Conservation (phyloP, 192 early-diverging fungal genomes). For the Geosiphon pyriformis region DNA sequence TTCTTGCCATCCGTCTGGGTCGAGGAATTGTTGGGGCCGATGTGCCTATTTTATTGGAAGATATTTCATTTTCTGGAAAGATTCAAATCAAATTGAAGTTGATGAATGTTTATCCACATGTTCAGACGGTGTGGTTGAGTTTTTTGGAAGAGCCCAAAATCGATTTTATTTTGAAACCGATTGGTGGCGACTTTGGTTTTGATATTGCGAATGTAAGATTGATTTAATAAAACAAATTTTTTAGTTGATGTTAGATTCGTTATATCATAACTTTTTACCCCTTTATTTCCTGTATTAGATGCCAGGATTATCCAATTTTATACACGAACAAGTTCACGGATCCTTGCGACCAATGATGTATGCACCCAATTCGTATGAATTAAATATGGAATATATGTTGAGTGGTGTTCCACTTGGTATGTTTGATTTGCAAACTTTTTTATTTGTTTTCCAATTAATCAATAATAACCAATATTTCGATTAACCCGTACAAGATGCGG, state of each 20-base stretch:
- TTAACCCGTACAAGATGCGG: slow-evolving; percentile 45
- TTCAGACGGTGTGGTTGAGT: slow-evolving; percentile 75
- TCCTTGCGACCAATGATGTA: slow-evolving; percentile 79
- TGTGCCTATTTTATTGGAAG: slow-evolving; percentile 79
- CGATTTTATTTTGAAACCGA: slow-evolving; percentile 86
- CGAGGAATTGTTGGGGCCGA: slow-evolving; percentile 81
- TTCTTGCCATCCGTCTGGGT: slow-evolving; percentile 78
- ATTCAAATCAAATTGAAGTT: slow-evolving; percentile 80
- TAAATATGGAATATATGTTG: slow-evolving; percentile 77
- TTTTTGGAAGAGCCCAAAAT: slow-evolving; percentile 83
- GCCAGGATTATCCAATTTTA: slow-evolving; percentile 76
- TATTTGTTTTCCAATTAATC: neutral
- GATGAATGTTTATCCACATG: slow-evolving; percentile 79
- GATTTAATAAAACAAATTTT: slow-evolving; percentile 1
- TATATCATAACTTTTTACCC: neutral
- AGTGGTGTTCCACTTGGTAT: slow-evolving; percentile 56
- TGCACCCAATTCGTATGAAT: slow-evolving; percentile 69
- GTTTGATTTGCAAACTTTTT: slow-evolving; percentile 20
- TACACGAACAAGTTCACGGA: slow-evolving; percentile 65
- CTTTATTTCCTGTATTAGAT: slow-evolving; percentile 42
- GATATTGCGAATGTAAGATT: slow-evolving; percentile 75
- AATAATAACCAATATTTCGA: neutral
- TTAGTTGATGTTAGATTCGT: too few species aligned
- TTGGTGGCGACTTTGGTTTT: slow-evolving; percentile 80
- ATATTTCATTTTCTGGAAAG: slow-evolving; percentile 76